Base-by-base conservation (phyloP, 73 alveolate species). In the Paramecium bursaria region DNA sequence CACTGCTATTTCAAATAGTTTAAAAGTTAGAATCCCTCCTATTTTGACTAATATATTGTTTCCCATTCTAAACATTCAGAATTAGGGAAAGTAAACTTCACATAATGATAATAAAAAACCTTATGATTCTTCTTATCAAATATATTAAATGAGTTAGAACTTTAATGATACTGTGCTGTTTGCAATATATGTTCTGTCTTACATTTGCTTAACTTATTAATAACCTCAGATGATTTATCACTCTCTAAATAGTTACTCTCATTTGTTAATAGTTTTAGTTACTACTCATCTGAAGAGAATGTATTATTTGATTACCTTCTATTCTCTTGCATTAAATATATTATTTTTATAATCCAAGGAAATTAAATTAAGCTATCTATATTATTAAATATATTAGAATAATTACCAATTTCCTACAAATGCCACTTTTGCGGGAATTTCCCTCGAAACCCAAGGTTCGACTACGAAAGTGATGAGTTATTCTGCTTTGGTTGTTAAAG, bases 231-330 rank as follows among this genome's bases (percentile, higher is more conserved):
- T 33, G 82, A 67, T 67, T 67, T 21, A 39, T 67, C 82, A 67
- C 82, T 67, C 30, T 67, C 82, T 25, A 67, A 67, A 42, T 67
- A 67, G 35, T 67, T 31, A 21, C 82, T 67, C 7, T 67, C 82
- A 19, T 53, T 57, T 39, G n/a, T n/a, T n/a, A n/a, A n/a, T n/a
- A n/a, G n/a, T n/a, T n/a, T n/a, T n/a, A n/a, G n/a, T n/a, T n/a
- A n/a, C n/a, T n/a, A n/a, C n/a, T n/a, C n/a, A n/a, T n/a, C n/a
- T n/a, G n/a, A n/a, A n/a, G n/a, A n/a, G n/a, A n/a, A n/a, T n/a
- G n/a, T n/a, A n/a, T n/a, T n/a, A n/a, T n/a, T n/a, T n/a, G n/a
- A n/a, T n/a, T n/a, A n/a, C n/a, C n/a, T n/a, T n/a, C n/a, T n/a
- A n/a, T n/a, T n/a, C n/a, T n/a, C n/a, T n/a, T n/a, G n/a, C n/a